phyloP scores from a whole-genome alignment of 2,329 filamentous ascomycete genomes.

The Dryadomyces quercus-mongolicae region DNA sequence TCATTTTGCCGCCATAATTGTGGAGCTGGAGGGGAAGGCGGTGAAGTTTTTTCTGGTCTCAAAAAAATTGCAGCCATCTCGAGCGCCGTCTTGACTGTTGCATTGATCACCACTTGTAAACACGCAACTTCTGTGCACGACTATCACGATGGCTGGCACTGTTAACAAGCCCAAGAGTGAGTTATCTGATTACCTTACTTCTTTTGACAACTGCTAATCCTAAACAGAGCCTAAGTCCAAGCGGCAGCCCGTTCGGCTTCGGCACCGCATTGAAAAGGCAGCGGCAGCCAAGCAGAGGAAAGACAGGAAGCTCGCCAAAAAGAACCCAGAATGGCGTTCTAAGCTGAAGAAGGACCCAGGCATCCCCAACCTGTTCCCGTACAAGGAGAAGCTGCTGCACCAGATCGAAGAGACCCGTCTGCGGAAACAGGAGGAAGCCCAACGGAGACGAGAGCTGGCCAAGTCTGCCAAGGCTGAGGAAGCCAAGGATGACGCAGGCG shows the following conservation, averaged over 20 bases:
- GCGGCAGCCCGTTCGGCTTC: conserved; percentile 75
- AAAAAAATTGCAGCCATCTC: background rate
- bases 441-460: conserved; percentile 58
- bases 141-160: conserved; percentile 35
- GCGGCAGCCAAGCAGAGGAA: conserved; percentile 86
- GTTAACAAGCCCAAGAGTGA: conserved; percentile 43
- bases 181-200: conserved; percentile 11
- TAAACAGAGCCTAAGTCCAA: conserved; percentile 85
- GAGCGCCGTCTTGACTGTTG: background rate
- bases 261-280: conserved; percentile 93
- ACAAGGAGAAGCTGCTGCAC: conserved; percentile 88
- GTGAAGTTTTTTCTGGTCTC: conserved; percentile 10
- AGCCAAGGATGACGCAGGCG: conserved; percentile 31
- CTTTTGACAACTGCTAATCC: background rate
- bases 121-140: background rate
- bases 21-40: conserved; percentile 11
- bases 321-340: conserved; percentile 94
- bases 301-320: conserved; percentile 76
- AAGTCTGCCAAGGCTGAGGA: conserved; percentile 39
- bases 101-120: background rate
- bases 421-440: conserved; percentile 67
- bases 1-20: conserved; percentile 8
- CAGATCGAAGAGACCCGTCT: conserved; percentile 86
- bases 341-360: conserved; percentile 96
- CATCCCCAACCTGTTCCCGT: conserved; percentile 93